A percentile compares a stretch with the other conserved stretches of the same genome.
phyloP scores from a whole-genome alignment of 169 alveolate species.

The Perkinsus chesapeaki region DNA sequence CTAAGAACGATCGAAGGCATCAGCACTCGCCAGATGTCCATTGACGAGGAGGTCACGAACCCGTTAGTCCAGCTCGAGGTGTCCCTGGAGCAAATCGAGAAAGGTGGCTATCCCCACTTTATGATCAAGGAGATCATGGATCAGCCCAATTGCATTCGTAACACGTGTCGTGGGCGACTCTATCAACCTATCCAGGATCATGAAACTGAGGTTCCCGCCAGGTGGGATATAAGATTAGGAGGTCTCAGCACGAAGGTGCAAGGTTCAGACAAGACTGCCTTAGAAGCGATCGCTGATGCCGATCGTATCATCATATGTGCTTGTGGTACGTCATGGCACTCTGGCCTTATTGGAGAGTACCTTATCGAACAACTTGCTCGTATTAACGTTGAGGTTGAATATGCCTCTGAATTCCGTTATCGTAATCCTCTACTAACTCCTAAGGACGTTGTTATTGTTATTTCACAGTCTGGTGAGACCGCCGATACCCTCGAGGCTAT shows the following conservation, averaged over 20 bases:
- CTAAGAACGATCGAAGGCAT: not conserved
- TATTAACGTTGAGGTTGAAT: conserved; percentile 25
- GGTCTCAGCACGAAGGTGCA: not conserved
- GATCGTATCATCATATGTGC: conserved; percentile 27
- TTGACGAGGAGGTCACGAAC: conserved; percentile 4
- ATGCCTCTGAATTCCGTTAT: conserved; percentile 44
- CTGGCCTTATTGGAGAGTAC: conserved; percentile 46
- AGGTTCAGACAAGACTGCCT: not conserved
- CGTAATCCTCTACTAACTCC: conserved; percentile 39
- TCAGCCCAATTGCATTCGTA: conserved; percentile 28
- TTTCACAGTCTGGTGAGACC: conserved; percentile 81
- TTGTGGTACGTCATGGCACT: conserved; percentile 40
- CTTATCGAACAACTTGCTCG: conserved; percentile 22
- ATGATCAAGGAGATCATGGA: conserved; percentile 16
- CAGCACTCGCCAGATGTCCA: not conserved
- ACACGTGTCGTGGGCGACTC: conserved; percentile 9
- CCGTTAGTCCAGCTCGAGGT: not conserved
- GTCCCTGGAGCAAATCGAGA: conserved; percentile 12
- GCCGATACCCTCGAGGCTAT: conserved; percentile 65
- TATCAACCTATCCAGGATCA: no score
- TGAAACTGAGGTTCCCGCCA: not conserved
- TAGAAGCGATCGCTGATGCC: not conserved
- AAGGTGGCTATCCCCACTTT: conserved; percentile 14
- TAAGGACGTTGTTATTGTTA: conserved; percentile 45
- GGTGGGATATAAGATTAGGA: not conserved